Evolutionary conservation across 352 stramenopile species (phyloP), one percentile per base, ranked within the genome.

Genomic region (Peronosclerospora sorghi): DNA sequence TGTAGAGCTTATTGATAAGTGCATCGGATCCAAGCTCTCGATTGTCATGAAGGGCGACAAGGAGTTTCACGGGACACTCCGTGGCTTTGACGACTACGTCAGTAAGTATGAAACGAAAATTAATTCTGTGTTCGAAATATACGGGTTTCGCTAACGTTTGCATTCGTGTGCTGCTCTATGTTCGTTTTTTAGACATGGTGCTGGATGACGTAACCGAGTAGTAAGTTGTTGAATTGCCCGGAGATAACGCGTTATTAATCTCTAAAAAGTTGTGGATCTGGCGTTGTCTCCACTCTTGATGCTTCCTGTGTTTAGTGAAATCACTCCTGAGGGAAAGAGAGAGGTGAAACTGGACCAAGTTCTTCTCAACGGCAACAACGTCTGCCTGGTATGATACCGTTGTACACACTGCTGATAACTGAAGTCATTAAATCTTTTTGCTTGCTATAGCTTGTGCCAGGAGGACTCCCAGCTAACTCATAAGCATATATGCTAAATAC

Each of bases 21-120:
- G 96, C 64, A 98, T 99, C 51, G 96, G 96, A 37, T 97, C 90
- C 12, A 82, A 88, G 44, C 87, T 99, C 37, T 99, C 95, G 96
- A 97, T 99, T 56, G 92, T 99, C 57, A 98, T 99, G 94, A 97
- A 98, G 63, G 95, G 94, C 32, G 83, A 96, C 62, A 96, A 97
- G 62, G 93, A 98, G 60, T 86, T 98, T 51, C 56, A 96, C 18
- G 93, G 93, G 26, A 98, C 92, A 20, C 72, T 98, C 17, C 69
- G 85, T 32, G 93, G 93, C 14, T 98, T 98, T 51, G 93, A 98
- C 56, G 91, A 97, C 60, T 97, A 97, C 71, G 92, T 98, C 37
- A 97, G 96, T 93, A 88, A 54, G 77, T 89, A 39, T 17, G 28
- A 34, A 14, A 34, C n/a, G n/a, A n/a, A n/a, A n/a, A n/a, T n/a